Conservation (phyloP, 108 stramenopile species). For the Stephanodiscus triporus region DNA sequence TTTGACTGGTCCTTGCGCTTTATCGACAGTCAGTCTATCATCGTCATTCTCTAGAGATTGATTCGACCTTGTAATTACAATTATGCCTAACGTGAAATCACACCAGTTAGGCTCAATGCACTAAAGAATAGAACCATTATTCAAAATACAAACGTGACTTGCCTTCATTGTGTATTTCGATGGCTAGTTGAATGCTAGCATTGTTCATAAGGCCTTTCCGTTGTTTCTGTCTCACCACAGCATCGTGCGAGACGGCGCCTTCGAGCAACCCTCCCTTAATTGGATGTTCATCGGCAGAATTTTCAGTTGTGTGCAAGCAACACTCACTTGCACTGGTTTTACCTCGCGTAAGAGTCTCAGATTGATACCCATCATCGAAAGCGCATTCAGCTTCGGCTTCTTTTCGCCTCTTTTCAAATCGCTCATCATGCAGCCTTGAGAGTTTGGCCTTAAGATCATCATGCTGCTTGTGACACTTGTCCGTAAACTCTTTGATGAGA, state of each 20-base stretch:
- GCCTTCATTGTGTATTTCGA: slow-evolving; percentile 87
- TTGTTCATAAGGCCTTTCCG: slow-evolving; percentile 62
- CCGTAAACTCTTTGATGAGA: slow-evolving; percentile 36
- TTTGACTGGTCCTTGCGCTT: not conserved
- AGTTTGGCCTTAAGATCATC: slow-evolving; percentile 55
- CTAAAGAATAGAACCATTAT: too few relatives aligned
- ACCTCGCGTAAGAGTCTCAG: not conserved
- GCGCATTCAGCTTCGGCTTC: slow-evolving; percentile 6
- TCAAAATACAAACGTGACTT: too few relatives aligned
- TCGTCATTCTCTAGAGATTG: slow-evolving; percentile 19
- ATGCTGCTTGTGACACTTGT: slow-evolving; percentile 50
- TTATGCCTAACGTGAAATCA: slow-evolving; percentile 25
- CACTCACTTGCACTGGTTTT: not conserved
- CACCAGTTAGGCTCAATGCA: too few relatives aligned
- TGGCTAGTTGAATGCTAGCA: slow-evolving; percentile 58
- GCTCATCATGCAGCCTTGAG: slow-evolving; percentile 51
- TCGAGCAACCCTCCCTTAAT: not conserved
- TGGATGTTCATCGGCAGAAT: not conserved
- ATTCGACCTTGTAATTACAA: slow-evolving; percentile 42
- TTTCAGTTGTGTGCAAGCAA: not conserved
- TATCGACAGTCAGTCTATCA: slow-evolving; percentile 10
- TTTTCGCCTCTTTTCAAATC: slow-evolving; percentile 38
- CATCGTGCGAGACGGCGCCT: slow-evolving; percentile 32
- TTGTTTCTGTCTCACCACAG: slow-evolving; percentile 70
- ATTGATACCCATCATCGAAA: not conserved